Conservation (phyloP, 2,329 filamentous ascomycete species). For the Epichloe bromicola region DNA sequence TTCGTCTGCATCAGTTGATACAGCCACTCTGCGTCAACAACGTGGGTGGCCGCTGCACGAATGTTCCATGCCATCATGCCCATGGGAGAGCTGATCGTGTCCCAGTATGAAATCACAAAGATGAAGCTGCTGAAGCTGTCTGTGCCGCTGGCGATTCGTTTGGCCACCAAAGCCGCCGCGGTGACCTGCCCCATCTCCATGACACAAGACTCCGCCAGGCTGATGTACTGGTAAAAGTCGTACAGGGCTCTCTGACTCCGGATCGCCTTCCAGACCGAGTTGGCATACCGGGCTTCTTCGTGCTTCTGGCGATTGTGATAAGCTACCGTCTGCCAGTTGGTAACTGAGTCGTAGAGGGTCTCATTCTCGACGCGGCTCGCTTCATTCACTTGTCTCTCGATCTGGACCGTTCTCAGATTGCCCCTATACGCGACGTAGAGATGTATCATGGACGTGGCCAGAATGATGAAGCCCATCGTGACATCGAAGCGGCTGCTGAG, state of each 20-base stretch:
- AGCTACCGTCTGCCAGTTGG: conserved; percentile 39
- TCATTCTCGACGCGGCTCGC: conserved; percentile 8
- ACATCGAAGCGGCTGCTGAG: conserved; percentile 41
- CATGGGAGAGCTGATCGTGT: conserved; percentile 24
- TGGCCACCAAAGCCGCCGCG: conserved; percentile 3
- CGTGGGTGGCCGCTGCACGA: conserved; percentile 20
- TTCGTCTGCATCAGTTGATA: conserved; percentile 44
- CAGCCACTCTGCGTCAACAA: conserved; percentile 54
- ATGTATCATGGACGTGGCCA: conserved; percentile 9
- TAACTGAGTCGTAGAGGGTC: conserved; percentile 11
- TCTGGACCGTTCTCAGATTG: conserved; percentile 6
- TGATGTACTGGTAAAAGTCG: conserved; percentile 6
- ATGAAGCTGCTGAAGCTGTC: conserved; percentile 35
- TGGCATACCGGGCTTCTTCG: conserved; percentile 12
- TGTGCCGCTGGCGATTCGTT: conserved; percentile 15
- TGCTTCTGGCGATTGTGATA: conserved; percentile 18
- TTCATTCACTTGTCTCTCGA: conserved; percentile 7
- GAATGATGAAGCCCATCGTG: conserved; percentile 11
- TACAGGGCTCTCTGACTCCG: conserved; percentile 5
- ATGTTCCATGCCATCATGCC: conserved; percentile 19
- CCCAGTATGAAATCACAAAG: conserved; percentile 53
- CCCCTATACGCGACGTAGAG: conserved; percentile 9
- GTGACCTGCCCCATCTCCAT: conserved; percentile 10
- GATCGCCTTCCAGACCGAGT: conserved; percentile 5
- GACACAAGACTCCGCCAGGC: conserved; percentile 6